Base-by-base conservation (phyloP, 1,284 basidiomycete species). In the Papiliotrema flavescens region DNA sequence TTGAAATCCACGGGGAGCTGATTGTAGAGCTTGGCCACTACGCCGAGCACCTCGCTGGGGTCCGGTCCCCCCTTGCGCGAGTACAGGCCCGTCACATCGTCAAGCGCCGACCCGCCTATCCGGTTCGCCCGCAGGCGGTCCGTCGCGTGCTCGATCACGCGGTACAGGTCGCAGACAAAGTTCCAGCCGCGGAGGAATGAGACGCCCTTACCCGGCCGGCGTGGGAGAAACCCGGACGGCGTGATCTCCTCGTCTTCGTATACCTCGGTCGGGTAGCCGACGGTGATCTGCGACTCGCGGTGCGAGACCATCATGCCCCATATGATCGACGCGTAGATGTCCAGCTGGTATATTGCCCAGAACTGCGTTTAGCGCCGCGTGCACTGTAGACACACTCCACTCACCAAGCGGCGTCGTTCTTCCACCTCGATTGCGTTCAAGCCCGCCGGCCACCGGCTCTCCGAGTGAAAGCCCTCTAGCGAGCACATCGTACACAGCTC, bases 161-260 rank as follows among this genome's bases (percentile, higher is more conserved):
- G 58, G 45, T 76, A 76, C 24, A 76, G 57, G 53, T 73, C 69
- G 45, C 54, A 64, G 2, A 69, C 66, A 57, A 74, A 76, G 57
- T 72, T 75, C 72, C 72, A 75, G 6, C 74, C 74, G 3, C 57
- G 54, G 14, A 72, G 40, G 44, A 60, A 75, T 2, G 72, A 71
- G 0, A 66, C 57, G 5, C 53, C 51, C 2, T 43, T 15, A 39
- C 32, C 39, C 2, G 51, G 51, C 13, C 15, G 32, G 36, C 44
- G 15, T 20, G 46, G 44, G 15, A 46, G 19, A 19, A 67, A 62
- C 2, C 65, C 69, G 0, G 54, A 43, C 50, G 57, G 51, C 1
- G 67, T 69, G 45, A 75, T 72, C 23, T 70, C 63, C 20, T 65
- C 60, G 45, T 71, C 70, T 26, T 65, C 66, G 32, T 57, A 46